A percentile compares a stretch with the other conserved stretches of the same genome.
These are phyloP conservation scores for Cercospora zeina DNA, from an alignment of 2,329 filamentous ascomycete genomes.

Conservation along the genomic window DNA sequence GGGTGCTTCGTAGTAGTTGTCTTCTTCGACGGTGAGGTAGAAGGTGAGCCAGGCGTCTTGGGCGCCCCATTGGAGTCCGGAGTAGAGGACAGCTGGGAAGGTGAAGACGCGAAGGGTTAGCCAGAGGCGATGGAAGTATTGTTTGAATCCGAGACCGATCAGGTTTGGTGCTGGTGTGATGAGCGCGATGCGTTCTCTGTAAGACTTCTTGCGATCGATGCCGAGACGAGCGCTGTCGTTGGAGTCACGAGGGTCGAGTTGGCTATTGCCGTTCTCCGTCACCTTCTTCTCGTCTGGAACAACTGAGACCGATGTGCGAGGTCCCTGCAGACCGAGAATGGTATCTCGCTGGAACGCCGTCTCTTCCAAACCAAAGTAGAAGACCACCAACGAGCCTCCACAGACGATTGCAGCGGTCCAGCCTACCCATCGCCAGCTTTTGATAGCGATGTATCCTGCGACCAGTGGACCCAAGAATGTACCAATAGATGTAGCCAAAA, in stretches of 20 bases:
- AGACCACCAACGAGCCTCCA: conserved; percentile 49
- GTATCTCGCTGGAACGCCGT: conserved; percentile 52
- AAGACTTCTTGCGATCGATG: conserved; percentile 47
- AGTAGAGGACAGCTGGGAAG: conserved; percentile 60
- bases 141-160: conserved; percentile 54
- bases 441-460: conserved; percentile 53
- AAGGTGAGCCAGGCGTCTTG: conserved; percentile 63
- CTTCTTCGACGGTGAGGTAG: conserved; percentile 60
- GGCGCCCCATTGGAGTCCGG: conserved; percentile 60
- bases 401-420: conserved; percentile 55
- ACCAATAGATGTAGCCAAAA: conserved; percentile 57
- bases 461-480: conserved; percentile 59
- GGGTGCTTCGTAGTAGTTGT: conserved; percentile 55
- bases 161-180: conserved; percentile 59
- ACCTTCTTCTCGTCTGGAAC: conserved; percentile 26
- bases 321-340: conserved; percentile 37
- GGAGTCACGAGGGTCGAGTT: conserved; percentile 12
- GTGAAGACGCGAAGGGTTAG: conserved; percentile 59
- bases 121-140: conserved; percentile 56
- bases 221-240: conserved; percentile 18
- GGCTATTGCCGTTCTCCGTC: not conserved
- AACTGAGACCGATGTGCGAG: not conserved
- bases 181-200: conserved; percentile 57
- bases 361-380: conserved; percentile 57
- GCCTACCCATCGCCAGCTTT: conserved; percentile 58